Evolutionary conservation across 805 yeast species (phyloP).

Genomic region (Maudiozyma barnettii): DNA sequence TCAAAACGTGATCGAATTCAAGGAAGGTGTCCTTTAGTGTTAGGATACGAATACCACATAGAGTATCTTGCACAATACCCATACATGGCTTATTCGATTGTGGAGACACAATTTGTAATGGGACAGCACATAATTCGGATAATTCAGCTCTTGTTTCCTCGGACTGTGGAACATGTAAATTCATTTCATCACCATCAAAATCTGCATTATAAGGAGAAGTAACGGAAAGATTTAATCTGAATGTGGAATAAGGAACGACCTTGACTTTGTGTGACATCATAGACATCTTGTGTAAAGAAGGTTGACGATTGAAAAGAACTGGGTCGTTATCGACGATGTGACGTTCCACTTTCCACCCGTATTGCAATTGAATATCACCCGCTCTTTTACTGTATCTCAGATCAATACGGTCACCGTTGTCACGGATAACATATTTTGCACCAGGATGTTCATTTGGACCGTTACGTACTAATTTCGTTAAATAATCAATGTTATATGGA

Average conservation of each 20-base stretch:
- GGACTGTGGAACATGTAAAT: conserved; percentile 96
- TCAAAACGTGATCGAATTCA: conserved; percentile 91
- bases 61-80: conserved; percentile 99
- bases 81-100: conserved; percentile 98
- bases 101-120: conserved; percentile 94
- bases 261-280: conserved; percentile 99
- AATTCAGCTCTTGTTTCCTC: conserved; percentile 96
- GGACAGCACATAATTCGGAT: conserved; percentile 92
- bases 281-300: conserved; percentile 97
- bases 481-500: conserved; percentile 88
- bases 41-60: conserved; percentile 95
- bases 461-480: conserved; percentile 88
- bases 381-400: conserved; percentile 94
- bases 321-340: conserved; percentile 97
- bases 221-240: conserved; percentile 90
- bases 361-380: conserved; percentile 94
- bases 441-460: conserved; percentile 99
- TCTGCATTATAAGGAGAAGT: conserved; percentile 99
- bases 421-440: conserved; percentile 96
- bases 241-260: conserved; percentile 97
- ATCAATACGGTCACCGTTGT: conserved; percentile 97
- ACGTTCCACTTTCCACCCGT: conserved; percentile 99
- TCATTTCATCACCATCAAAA: conserved; percentile 99
- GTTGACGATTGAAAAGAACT: conserved; percentile 96
- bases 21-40: conserved; percentile 83